phyloP scores from a whole-genome alignment of 768 basidiomycete species.

The Mycena galericulata region DNA sequence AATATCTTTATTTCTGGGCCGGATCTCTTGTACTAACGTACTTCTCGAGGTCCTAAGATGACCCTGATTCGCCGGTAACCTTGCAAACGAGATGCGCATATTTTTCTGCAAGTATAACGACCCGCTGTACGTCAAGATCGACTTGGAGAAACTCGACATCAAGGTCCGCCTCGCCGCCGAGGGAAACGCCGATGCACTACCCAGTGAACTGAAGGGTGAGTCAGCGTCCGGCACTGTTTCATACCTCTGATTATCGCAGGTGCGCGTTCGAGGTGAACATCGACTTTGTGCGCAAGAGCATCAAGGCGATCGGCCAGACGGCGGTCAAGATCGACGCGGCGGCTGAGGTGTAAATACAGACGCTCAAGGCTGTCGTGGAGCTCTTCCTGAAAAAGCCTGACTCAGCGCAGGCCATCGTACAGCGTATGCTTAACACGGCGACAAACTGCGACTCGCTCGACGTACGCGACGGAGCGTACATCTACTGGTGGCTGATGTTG shows the following conservation, averaged over 20 bases:
- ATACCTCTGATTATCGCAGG: conserved; percentile 53
- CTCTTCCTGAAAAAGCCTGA: conserved; percentile 97
- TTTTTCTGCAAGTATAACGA: conserved; percentile 99
- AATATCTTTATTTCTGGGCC: too few relatives aligned
- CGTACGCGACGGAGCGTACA: conserved; percentile 96
- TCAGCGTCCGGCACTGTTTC: conserved; percentile 15
- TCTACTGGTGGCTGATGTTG: conserved; percentile 96
- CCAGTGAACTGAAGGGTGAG: conserved; percentile 96
- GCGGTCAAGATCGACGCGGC: conserved; percentile 95
- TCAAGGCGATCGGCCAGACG: conserved; percentile 96
- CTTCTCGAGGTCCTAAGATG: too few relatives aligned
- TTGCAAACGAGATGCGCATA: conserved; percentile 98
- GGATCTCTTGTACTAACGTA: too few relatives aligned
- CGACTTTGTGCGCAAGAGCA: conserved; percentile 95
- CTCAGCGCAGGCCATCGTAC: conserved; percentile 90
- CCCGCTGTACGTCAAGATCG: conserved; percentile 97
- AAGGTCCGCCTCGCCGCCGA: conserved; percentile 95
- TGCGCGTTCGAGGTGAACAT: conserved; percentile 98
- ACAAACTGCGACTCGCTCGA: conserved; percentile 98
- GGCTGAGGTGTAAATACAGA: conserved; percentile 88
- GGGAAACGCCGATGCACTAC: conserved; percentile 91
- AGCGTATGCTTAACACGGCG: conserved; percentile 91
- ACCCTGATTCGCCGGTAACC: too few relatives aligned
- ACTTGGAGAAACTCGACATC: conserved; percentile 98
- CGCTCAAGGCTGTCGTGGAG: conserved; percentile 95